A percentile compares a stretch with the other conserved stretches of the same genome.
These are phyloP conservation scores for Toxicodendron radicans DNA, from an alignment of 345 rosid species.

Conservation along the genomic window DNA sequence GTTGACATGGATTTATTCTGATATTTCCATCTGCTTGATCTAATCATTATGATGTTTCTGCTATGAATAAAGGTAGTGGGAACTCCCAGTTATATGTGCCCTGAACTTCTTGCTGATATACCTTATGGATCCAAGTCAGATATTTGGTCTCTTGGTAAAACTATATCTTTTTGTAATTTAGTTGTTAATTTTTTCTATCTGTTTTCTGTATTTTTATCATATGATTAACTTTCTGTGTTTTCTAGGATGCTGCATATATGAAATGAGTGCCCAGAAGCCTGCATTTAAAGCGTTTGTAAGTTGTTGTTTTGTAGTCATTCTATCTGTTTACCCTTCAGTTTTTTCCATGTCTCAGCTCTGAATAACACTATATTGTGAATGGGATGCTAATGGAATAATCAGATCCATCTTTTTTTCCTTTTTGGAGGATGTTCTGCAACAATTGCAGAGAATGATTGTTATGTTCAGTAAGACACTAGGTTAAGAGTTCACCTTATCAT, in stretches of 20 bases:
- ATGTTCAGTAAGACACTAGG: background rate
- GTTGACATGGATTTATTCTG: slow-evolving; percentile 10
- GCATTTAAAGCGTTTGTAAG: slow-evolving; percentile 98
- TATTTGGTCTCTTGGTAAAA: slow-evolving; percentile 92
- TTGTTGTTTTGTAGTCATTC: slow-evolving; percentile 7
- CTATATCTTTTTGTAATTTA: background rate
- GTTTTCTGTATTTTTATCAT: slow-evolving; percentile 14
- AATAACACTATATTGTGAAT: background rate
- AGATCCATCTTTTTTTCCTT: background rate
- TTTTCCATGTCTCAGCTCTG: background rate
- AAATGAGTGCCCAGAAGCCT: slow-evolving; percentile 86
- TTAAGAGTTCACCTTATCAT: background rate
- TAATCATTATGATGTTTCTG: slow-evolving; percentile 11
- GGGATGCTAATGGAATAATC: background rate
- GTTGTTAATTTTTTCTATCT: background rate
- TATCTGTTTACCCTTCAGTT: background rate
- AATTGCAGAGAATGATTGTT: background rate
- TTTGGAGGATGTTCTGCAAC: background rate
- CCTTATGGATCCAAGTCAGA: slow-evolving; percentile 98
- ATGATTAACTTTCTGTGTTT: slow-evolving; percentile 14
- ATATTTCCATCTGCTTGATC: slow-evolving; percentile 9
- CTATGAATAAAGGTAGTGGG: slow-evolving; percentile 73
- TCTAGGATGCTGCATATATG: slow-evolving; percentile 95
- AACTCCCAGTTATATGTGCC: slow-evolving; percentile 99
- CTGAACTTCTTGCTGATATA: slow-evolving; percentile 97